A percentile compares a stretch with the other conserved stretches of the same genome.
These are phyloP conservation scores for Leccinum subtestaceum DNA, from an alignment of 768 basidiomycete genomes.

Conservation along the genomic window DNA sequence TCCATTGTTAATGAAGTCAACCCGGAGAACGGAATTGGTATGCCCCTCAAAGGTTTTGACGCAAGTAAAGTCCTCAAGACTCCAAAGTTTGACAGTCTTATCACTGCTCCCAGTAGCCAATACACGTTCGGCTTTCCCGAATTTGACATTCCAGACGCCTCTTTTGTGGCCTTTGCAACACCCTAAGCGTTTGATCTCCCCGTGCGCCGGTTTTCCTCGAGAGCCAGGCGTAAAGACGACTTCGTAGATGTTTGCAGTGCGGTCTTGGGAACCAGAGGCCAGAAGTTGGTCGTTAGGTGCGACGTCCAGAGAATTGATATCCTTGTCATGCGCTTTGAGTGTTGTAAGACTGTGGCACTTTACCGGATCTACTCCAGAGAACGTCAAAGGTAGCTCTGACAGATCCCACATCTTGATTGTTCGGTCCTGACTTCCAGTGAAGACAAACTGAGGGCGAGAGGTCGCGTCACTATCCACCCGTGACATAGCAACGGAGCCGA, in stretches of 20 bases:
- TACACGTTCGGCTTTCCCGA: slow-evolving; percentile 77
- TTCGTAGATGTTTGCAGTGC: slow-evolving; percentile 86
- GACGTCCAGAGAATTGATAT: slow-evolving; percentile 95
- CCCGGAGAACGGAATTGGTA: slow-evolving; percentile 91
- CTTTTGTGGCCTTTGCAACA: slow-evolving; percentile 95
- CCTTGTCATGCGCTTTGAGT: slow-evolving; percentile 93
- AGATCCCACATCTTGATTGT: slow-evolving; percentile 99
- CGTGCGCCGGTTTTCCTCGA: slow-evolving; percentile 47
- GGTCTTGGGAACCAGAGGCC: slow-evolving; percentile 94
- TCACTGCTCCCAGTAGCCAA: slow-evolving; percentile 95
- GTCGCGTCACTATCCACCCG: slow-evolving; percentile 33
- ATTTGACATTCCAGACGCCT: slow-evolving; percentile 93
- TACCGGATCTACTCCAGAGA: slow-evolving; percentile 26
- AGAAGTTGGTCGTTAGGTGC: slow-evolving; percentile 85
- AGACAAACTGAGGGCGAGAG: slow-evolving; percentile 60
- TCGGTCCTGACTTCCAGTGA: slow-evolving; percentile 95
- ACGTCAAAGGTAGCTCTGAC: slow-evolving; percentile 41
- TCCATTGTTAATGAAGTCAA: slow-evolving; percentile 83
- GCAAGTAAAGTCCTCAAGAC: slow-evolving; percentile 88
- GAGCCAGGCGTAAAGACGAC: slow-evolving; percentile 53
- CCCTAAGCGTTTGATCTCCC: slow-evolving; percentile 74
- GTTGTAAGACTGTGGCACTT: slow-evolving; percentile 80
- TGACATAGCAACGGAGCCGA: slow-evolving; percentile 88
- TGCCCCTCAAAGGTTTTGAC: slow-evolving; percentile 97
- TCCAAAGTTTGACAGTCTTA: slow-evolving; percentile 93